A percentile compares a stretch with the other conserved stretches of the same genome.
Conservation (phyloP, 768 basidiomycete species). For the Daedalea quercina region DNA sequence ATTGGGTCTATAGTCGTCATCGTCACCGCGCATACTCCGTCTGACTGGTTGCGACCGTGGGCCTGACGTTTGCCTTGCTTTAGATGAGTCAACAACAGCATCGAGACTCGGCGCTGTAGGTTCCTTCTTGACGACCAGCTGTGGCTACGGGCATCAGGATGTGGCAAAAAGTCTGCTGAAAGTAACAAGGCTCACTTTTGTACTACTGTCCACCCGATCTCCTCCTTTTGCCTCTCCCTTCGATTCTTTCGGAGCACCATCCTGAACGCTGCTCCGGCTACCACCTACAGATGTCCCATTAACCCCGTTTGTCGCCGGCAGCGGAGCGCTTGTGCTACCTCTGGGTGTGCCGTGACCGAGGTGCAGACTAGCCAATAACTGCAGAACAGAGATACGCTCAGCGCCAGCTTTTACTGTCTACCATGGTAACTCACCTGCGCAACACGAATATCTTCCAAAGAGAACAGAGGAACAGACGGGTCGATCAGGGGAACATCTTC, state of each 20-base stretch:
- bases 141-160: background rate
- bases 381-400: background rate
- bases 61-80: background rate
- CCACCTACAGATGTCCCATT: constrained; percentile 1
- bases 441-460: constrained; percentile 46
- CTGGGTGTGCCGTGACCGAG: background rate
- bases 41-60: background rate
- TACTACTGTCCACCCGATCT: background rate
- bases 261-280: constrained; percentile 24
- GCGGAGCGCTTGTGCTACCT: background rate
- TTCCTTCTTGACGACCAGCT: background rate
- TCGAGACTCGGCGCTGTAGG: background rate
- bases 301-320: background rate
- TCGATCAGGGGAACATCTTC: constrained; percentile 18
- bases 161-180: background rate
- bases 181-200: background rate
- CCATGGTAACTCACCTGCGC: constrained; percentile 42
- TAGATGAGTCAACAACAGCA: background rate
- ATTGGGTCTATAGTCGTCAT: background rate
- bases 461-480: constrained; percentile 19
- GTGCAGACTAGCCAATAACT: constrained; percentile 3
- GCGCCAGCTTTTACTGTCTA: too few relatives aligned
- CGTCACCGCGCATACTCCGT: background rate
- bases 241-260: background rate
- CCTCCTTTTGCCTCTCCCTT: background rate